These are phyloP conservation scores for Suillus brevipes DNA, from an alignment of 768 basidiomycete genomes.

Conservation along the genomic window DNA sequence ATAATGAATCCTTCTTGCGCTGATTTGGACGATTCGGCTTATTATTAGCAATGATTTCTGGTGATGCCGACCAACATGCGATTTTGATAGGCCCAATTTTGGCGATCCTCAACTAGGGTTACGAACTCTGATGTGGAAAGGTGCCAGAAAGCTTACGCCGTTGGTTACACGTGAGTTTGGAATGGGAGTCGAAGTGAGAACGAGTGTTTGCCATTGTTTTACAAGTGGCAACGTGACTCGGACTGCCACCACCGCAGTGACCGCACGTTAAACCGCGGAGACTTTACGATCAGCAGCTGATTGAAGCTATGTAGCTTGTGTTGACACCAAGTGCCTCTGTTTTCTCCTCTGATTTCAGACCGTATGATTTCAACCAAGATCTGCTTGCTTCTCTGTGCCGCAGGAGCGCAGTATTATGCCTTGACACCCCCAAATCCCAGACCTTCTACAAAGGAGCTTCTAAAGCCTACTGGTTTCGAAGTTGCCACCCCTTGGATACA, in stretches of 20 bases:
- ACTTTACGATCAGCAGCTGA: too few relatives aligned
- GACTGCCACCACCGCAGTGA: too few relatives aligned
- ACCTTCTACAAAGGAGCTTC: slow-evolving; percentile 4
- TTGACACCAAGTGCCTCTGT: neutral
- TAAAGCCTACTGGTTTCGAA: neutral
- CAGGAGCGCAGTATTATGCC: slow-evolving; percentile 1
- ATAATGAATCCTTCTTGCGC: slow-evolving; percentile 22
- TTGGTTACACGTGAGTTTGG: neutral
- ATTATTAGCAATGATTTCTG: slow-evolving; percentile 15
- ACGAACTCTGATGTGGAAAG: neutral
- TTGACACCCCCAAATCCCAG: slow-evolving; percentile 7
- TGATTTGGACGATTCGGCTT: slow-evolving; percentile 21
- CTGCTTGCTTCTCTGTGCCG: slow-evolving; percentile 1
- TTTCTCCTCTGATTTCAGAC: neutral
- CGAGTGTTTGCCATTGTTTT: neutral
- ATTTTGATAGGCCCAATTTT: neutral
- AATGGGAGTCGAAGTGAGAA: too few relatives aligned
- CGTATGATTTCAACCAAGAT: slow-evolving; percentile 2
- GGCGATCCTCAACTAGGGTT: neutral
- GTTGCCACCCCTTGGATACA: neutral
- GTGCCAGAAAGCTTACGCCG: neutral
- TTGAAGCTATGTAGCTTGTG: neutral
- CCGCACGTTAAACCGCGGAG: too few relatives aligned
- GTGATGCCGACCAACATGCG: slow-evolving; percentile 6
- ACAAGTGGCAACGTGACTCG: too few relatives aligned